Percentiles rank a stretch among this genome's conserved stretches.
phyloP scores from a whole-genome alignment of 164 flowering plant genomes.

The grape (Vitis vinifera) region DNA sequence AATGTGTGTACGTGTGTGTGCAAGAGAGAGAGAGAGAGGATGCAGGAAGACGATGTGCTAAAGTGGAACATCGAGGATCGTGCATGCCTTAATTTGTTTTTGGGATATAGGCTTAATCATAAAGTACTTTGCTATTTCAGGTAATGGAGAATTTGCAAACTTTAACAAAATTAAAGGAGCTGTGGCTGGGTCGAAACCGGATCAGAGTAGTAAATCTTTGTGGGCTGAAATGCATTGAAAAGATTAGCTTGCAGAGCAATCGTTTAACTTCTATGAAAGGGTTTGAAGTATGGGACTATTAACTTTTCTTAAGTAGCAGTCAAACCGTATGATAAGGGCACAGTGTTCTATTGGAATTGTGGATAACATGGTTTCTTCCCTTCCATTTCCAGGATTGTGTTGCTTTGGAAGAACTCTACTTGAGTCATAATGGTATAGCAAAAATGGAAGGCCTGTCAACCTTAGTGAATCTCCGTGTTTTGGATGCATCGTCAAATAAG shows the following conservation, averaged over 20 bases:
- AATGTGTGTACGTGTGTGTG: no score
- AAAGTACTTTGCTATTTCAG: slow-evolving; percentile 34
- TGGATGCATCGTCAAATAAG: slow-evolving; percentile 92
- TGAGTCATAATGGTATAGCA: slow-evolving; percentile 97
- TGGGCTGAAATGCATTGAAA: slow-evolving; percentile 78
- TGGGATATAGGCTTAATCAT: neutral
- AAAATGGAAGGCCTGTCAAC: slow-evolving; percentile 90
- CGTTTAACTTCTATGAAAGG: slow-evolving; percentile 90
- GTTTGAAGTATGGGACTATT: slow-evolving; percentile 55
- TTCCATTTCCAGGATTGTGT: slow-evolving; percentile 63
- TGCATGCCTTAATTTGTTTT: neutral
- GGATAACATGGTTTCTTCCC: neutral
- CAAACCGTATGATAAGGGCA: neutral
- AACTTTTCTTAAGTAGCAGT: neutral
- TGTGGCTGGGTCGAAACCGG: slow-evolving; percentile 96
- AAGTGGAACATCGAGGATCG: neutral
- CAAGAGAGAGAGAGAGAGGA: no score
- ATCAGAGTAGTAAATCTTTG: slow-evolving; percentile 73
- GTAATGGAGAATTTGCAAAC: slow-evolving; percentile 86
- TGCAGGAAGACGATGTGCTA: neutral
- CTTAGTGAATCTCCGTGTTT: slow-evolving; percentile 73
- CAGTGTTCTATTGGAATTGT: neutral
- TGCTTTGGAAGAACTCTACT: slow-evolving; percentile 87
- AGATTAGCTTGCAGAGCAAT: slow-evolving; percentile 95
- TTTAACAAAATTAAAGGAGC: slow-evolving; percentile 70